Base-by-base conservation (phyloP, 208 protist genomes). In the Paratrypanosoma confusum region DNA sequence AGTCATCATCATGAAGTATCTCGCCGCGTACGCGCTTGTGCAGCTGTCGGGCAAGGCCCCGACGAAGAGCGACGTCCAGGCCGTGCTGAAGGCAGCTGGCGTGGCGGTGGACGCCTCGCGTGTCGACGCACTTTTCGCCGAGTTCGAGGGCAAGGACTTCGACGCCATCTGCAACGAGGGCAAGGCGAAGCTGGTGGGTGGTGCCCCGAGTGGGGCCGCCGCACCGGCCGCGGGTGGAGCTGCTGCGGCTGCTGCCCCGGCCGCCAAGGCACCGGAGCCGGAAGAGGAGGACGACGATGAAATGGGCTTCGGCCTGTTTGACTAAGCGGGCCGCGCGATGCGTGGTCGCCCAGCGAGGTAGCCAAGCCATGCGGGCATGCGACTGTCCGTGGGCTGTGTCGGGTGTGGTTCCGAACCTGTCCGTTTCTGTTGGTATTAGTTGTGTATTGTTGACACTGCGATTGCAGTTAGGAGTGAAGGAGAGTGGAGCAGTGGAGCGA, bases 281-380 rank as follows among this genome's bases (percentile, higher is more conserved):
- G 81, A 88, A 52, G 76, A 86, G 45, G 78, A 93, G 50, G 80
- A 68, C 25, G 83, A 93, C 32, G 87, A 90, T 49, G 77, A 81
- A 23, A 90, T 90, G 80, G 84, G 76, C 53, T 90, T 93, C 41
- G 84, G 81, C 64, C 83, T 93, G 37, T 93, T 94, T 45, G 86
- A 93, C 66, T 93, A 81, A 76, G 45, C n/a, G n/a, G n/a, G n/a
- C n/a, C n/a, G n/a, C n/a, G n/a, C n/a, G n/a, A n/a, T n/a, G n/a
- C n/a, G n/a, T n/a, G n/a, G n/a, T n/a, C n/a, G n/a, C n/a, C n/a
- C n/a, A n/a, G n/a, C n/a, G n/a, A n/a, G n/a, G n/a, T n/a, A n/a
- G n/a, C n/a, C n/a, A n/a, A n/a, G n/a, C n/a, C n/a, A n/a, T n/a
- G n/a, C n/a, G n/a, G n/a, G n/a, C n/a, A n/a, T n/a, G n/a, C n/a